Percentiles rank a stretch among this genome's conserved stretches.
Evolutionary conservation across 805 yeast species (phyloP).

Genomic region (Debaryomyces tyrocola): DNA sequence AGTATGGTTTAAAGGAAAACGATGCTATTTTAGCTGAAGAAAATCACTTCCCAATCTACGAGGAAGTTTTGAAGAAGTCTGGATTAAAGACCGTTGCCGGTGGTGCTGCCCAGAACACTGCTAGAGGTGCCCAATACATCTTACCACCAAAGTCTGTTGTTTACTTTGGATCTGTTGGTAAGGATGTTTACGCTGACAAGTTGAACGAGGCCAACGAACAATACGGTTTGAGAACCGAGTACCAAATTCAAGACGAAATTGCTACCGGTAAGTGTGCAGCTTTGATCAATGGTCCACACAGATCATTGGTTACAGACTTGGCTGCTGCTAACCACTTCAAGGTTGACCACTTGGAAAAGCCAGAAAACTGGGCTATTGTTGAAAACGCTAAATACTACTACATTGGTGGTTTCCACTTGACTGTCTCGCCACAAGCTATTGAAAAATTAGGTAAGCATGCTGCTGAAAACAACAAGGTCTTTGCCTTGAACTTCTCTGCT

Average conservation of each 20-base stretch:
- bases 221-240: constrained; percentile 86
- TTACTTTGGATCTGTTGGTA: constrained; percentile 95
- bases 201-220: constrained; percentile 77
- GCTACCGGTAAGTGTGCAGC: constrained; percentile 99
- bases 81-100: constrained; percentile 84
- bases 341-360: constrained; percentile 79
- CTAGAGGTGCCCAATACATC: constrained; percentile 95
- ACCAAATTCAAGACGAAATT: constrained; percentile 71
- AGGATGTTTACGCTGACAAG: constrained; percentile 82
- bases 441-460: constrained; percentile 89
- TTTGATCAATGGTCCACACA: constrained; percentile 78
- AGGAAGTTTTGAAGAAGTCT: constrained; percentile 64
- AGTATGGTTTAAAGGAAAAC: constrained; percentile 82
- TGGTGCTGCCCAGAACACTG: constrained; percentile 99
- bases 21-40: constrained; percentile 91
- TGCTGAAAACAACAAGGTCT: constrained; percentile 72
- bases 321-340: constrained; percentile 98
- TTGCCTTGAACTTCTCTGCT: constrained; percentile 87
- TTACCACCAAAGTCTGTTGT: constrained; percentile 80
- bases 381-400: constrained; percentile 80
- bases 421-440: constrained; percentile 96
- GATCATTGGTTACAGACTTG: constrained; percentile 93
- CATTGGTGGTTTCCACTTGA: constrained; percentile 99
- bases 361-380: constrained; percentile 87
- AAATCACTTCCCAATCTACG: constrained; percentile 81